Evolutionary conservation across 192 early-diverging fungal species (phyloP), one percentile per base, ranked within the genome.

Genomic region (Coemansia asiatica): DNA sequence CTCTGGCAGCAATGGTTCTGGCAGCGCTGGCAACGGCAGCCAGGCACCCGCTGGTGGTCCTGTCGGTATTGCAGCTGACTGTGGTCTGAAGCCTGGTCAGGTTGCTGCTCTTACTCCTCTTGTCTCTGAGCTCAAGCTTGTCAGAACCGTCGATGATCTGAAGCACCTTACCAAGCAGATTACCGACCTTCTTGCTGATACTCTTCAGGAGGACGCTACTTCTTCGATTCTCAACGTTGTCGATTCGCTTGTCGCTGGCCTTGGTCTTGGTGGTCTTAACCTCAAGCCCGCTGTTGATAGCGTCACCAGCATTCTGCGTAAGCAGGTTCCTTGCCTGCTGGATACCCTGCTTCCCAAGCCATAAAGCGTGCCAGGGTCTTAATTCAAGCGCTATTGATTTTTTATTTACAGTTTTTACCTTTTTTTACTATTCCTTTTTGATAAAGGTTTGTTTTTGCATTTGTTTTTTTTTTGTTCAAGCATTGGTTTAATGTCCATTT

Each of bases 161-260:
- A 81, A 81, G 78, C 78, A 75, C 50, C 56, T 81, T 16, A 67
- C 65, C 56, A 66, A 81, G 61, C 78, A 81, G 63, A 81, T 81
- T 56, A 81, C 78, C 19, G 69, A 81, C 19, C 78, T 81, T 4
- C 69, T 81, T 28, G 78, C 44, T 23, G 63, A 81, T 22, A 81
- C 78, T 3, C 69, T 81, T 6, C 78, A 81, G 68, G 67, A 81
- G 66, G 47, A 61, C 51, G 78, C 78, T 10, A 35, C 49, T 27
- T 26, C 60, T 1, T 81, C 78, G 12, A 46, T 81, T 18, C 78
- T 81, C 35, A 75, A 81, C 69, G 36, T 75, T 21, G 78, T 81
- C 46, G 78, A 81, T 29, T 68, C 57, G 2, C 55, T 75, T 29
- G 78, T 74, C 47, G 72, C 69, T 12, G 69, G 72, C 6, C 73